phyloP scores from a whole-genome alignment of 2,329 filamentous ascomycete genomes.

The Pochonia chlamydosporia region DNA sequence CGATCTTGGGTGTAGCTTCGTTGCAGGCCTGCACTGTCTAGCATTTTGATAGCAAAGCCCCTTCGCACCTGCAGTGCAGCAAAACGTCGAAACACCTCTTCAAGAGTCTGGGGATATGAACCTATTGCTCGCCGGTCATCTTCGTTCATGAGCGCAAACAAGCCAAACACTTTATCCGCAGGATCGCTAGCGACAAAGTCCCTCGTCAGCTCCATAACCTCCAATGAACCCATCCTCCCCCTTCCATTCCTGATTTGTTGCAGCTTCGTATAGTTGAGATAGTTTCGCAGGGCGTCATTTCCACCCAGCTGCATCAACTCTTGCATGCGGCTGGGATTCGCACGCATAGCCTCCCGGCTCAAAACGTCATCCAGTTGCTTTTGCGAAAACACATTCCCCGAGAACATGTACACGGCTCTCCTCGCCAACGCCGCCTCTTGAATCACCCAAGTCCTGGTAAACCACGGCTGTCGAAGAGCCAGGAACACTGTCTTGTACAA shows the following conservation, averaged over 20 bases:
- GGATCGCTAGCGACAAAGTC: background rate
- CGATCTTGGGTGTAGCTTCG: background rate
- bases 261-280: slow-evolving; percentile 1
- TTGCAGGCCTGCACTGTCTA: background rate
- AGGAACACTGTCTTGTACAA: background rate
- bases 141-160: slow-evolving; percentile 1
- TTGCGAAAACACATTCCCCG: background rate
- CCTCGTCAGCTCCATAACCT: slow-evolving; percentile 1
- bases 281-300: background rate
- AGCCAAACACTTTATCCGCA: background rate
- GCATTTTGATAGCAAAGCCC: background rate
- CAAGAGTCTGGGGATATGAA: background rate
- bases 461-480: background rate
- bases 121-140: background rate
- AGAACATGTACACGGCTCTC: slow-evolving; percentile 3
- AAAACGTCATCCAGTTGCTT: background rate
- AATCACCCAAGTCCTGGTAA: background rate
- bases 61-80: background rate
- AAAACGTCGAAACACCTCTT: background rate
- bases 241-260: background rate
- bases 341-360: background rate
- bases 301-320: slow-evolving; percentile 1
- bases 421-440: background rate
- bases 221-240: background rate
- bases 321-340: background rate